phyloP scores from a whole-genome alignment of 2,329 filamentous ascomycete genomes.

The Cladosporium sp. region DNA sequence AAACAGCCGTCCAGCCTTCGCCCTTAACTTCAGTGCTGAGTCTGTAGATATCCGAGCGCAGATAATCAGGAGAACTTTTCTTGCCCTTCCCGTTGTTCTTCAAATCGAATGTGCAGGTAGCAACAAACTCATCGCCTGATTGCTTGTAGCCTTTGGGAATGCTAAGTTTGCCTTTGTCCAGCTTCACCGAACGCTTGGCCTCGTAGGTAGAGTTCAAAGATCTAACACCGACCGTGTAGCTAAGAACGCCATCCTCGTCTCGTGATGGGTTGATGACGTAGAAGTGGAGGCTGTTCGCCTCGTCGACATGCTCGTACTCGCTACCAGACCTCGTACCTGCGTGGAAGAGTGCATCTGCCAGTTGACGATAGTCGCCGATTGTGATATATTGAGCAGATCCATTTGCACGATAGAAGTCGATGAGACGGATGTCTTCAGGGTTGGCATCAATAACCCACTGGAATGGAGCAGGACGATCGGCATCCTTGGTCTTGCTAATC shows the following conservation, averaged over 20 bases:
- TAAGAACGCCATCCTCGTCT: constrained; percentile 41
- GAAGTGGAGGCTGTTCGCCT: constrained; percentile 47
- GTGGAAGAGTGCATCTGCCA: constrained; percentile 53
- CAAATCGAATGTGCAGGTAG: constrained; percentile 46
- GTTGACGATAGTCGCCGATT: constrained; percentile 52
- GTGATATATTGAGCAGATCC: constrained; percentile 46
- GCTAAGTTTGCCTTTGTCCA: constrained; percentile 2
- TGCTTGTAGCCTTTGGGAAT: neutral
- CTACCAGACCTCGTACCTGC: constrained; percentile 51
- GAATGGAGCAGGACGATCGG: constrained; percentile 41
- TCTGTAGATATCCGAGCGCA: constrained; percentile 46
- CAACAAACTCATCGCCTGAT: neutral
- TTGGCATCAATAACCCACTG: constrained; percentile 55
- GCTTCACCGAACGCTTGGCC: constrained; percentile 17
- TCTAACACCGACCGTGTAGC: constrained; percentile 47
- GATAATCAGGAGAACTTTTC: constrained; percentile 36
- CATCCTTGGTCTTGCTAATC: constrained; percentile 51
- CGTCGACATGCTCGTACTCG: constrained; percentile 47
- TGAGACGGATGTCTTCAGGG: constrained; percentile 48
- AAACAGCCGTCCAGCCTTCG: constrained; percentile 44
- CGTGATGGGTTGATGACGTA: constrained; percentile 46
- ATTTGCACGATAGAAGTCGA: constrained; percentile 50
- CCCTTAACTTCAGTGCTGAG: constrained; percentile 43
- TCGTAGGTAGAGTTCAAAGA: constrained; percentile 35
- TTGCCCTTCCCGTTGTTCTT: constrained; percentile 40